Evolutionary conservation across 163 green algal genomes (phyloP).

Genomic region (Chloromonas sp.): DNA sequence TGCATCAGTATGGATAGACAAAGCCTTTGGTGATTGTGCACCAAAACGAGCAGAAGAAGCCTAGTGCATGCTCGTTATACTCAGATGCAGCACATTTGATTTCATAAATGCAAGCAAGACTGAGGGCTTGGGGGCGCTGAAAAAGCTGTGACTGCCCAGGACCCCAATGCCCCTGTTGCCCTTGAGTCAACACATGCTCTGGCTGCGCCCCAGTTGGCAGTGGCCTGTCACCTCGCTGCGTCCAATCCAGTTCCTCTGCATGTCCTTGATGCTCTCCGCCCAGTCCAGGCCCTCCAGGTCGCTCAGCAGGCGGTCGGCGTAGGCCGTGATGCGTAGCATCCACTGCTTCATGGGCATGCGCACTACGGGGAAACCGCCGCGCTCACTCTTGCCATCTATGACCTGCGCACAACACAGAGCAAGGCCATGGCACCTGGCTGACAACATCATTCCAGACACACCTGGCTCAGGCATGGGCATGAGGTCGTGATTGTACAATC

Average conservation of each 20-base stretch:
- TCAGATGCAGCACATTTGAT: no score
- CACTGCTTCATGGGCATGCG: conserved; percentile 95
- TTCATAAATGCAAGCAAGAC: no score
- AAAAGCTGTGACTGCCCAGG: no score
- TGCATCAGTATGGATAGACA: no score
- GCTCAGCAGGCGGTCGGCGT: conserved; percentile 86
- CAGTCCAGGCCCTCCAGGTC: conserved; percentile 94
- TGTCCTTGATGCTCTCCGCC: conserved; percentile 94
- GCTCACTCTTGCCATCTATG: conserved; percentile 54
- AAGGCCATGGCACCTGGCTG: not conserved
- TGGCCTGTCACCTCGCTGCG: conserved; percentile 62
- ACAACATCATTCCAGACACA: not conserved
- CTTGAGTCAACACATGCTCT: no score
- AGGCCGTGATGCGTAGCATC: conserved; percentile 95
- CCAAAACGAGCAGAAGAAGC: no score
- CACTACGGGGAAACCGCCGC: conserved; percentile 85
- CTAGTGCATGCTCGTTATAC: no score
- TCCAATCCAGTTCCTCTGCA: conserved; percentile 99
- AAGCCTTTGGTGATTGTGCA: no score
- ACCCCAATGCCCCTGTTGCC: no score
- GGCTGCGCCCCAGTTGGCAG: no score
- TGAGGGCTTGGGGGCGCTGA: no score
- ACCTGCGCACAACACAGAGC: not conserved
- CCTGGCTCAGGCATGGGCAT: not conserved
- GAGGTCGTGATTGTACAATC: not conserved